A percentile compares a stretch with the other conserved stretches of the same genome.
These are phyloP conservation scores for Aspergillus ostianus DNA, from an alignment of 495 filamentous ascomycete genomes.

Conservation along the genomic window DNA sequence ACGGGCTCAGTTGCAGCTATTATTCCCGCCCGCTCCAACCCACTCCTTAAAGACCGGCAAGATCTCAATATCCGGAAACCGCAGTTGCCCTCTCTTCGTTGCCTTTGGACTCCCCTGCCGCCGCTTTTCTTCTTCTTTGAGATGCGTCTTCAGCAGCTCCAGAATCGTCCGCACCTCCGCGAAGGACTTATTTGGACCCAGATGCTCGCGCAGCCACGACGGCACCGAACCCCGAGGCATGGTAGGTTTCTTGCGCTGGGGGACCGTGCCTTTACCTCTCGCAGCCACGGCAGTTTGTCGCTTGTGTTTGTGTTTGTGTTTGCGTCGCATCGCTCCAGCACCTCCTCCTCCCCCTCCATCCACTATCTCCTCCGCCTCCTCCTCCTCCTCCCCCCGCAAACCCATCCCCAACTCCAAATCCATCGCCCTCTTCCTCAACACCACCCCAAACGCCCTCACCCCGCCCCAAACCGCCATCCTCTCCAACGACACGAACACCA, in stretches of 20 bases:
- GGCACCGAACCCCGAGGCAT: conserved; percentile 31
- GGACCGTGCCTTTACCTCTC: too few species aligned
- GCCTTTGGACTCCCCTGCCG: conserved; percentile 1
- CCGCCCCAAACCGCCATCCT: conserved; percentile 60
- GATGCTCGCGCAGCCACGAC: conserved; percentile 29
- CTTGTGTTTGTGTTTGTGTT: too few species aligned
- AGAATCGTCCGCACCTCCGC: conserved; percentile 29
- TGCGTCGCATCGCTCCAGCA: conserved; percentile 4
- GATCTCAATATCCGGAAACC: conserved; percentile 68
- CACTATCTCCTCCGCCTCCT: conserved; percentile 15
- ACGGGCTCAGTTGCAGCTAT: too few species aligned
- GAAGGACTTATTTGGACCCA: conserved; percentile 32
- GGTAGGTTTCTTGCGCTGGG: conserved; percentile 18
- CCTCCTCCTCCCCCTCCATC: conserved; percentile 15
- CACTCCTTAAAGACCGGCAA: conserved; percentile 52
- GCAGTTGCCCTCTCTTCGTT: conserved; percentile 10
- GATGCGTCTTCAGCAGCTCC: conserved; percentile 1
- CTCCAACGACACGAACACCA: conserved; percentile 57
- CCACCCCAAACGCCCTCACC: conserved; percentile 35
- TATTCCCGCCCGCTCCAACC: conserved; percentile 9
- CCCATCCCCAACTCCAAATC: too few species aligned
- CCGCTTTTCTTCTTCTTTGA: conserved; percentile 6
- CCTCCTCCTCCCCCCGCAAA: conserved; percentile 5
- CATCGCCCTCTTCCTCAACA: conserved; percentile 24
- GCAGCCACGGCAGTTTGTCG: too few species aligned